phyloP scores from a whole-genome alignment of 306 rosid species.

The Quercus suber region DNA sequence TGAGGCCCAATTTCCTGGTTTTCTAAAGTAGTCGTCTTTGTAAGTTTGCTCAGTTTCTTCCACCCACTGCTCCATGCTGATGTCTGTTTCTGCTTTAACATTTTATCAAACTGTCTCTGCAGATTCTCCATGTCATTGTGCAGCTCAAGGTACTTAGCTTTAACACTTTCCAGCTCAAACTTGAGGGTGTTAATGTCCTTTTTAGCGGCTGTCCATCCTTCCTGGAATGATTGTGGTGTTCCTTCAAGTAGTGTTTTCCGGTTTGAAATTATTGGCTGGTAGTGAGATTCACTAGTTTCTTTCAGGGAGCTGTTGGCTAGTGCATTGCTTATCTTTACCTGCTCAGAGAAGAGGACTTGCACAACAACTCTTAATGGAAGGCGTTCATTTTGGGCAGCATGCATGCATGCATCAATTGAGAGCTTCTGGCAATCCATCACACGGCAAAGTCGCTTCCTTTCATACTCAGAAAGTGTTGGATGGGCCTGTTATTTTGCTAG shows the following conservation, averaged over 20 bases:
- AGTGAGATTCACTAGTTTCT: slow-evolving; percentile 56
- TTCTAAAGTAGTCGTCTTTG: slow-evolving; percentile 52
- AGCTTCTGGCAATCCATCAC: slow-evolving; percentile 98
- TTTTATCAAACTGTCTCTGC: slow-evolving; percentile 90
- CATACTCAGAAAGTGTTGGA: slow-evolving; percentile 91
- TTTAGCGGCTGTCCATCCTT: slow-evolving; percentile 91
- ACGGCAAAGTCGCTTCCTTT: slow-evolving; percentile 91
- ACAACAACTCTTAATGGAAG: slow-evolving; percentile 94
- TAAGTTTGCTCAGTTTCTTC: slow-evolving; percentile 89
- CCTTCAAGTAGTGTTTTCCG: slow-evolving; percentile 82
- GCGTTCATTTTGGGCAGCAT: slow-evolving; percentile 96
- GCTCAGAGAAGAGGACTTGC: slow-evolving; percentile 94
- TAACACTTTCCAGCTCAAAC: slow-evolving; percentile 87
- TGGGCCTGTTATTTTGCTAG: slow-evolving; percentile 64
- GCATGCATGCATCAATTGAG: slow-evolving; percentile 96
- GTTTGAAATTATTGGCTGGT: slow-evolving; percentile 65
- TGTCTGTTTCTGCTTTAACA: slow-evolving; percentile 72
- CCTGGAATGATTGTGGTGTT: slow-evolving; percentile 97
- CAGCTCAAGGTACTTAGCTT: slow-evolving; percentile 79
- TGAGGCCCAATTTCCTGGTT: slow-evolving; percentile 50
- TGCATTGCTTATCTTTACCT: slow-evolving; percentile 86
- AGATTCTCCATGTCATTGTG: slow-evolving; percentile 78
- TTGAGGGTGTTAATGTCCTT: slow-evolving; percentile 91
- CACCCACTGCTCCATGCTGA: slow-evolving; percentile 97
- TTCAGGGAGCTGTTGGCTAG: slow-evolving; percentile 61